These are phyloP conservation scores for Letharia columbiana DNA, from an alignment of 495 filamentous ascomycete species.

Conservation along the genomic window DNA sequence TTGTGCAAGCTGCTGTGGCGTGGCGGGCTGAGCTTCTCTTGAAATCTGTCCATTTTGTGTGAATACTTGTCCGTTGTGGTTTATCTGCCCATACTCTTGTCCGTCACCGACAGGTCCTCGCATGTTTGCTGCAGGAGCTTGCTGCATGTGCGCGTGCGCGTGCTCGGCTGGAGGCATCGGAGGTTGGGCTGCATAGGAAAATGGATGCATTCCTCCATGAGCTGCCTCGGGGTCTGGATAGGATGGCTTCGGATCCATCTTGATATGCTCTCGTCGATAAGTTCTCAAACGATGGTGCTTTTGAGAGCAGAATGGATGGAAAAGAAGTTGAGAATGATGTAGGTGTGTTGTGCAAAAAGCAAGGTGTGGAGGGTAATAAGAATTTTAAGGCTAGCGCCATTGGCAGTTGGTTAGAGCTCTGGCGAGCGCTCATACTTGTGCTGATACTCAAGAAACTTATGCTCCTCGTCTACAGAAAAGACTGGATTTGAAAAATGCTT, in stretches of 20 bases:
- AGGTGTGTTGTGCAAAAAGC: not conserved
- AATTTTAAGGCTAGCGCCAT: constrained; percentile 15
- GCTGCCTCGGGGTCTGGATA: constrained; percentile 11
- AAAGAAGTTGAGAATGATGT: not conserved
- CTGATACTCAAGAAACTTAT: not conserved
- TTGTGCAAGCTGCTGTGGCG: constrained; percentile 30
- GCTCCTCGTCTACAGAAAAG: constrained; percentile 1
- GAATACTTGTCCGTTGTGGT: constrained; percentile 10
- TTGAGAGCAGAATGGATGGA: not conserved
- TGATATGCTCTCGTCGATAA: not conserved
- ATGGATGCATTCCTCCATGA: constrained; percentile 15
- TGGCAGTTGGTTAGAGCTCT: constrained; percentile 6
- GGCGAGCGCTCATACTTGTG: not conserved
- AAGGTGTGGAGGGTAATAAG: constrained; percentile 2
- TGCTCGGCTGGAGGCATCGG: constrained; percentile 15
- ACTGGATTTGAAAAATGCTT: not conserved
- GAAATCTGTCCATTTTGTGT: constrained; percentile 9
- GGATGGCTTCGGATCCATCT: constrained; percentile 8
- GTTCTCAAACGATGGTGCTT: not conserved
- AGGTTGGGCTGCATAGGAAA: constrained; percentile 15
- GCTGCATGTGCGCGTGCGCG: constrained; percentile 13
- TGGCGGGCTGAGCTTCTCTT: constrained; percentile 12
- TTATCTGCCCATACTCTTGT: constrained; percentile 10
- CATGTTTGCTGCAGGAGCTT: constrained; percentile 18
- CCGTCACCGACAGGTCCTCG: constrained; percentile 8